Percentiles rank a stretch among this genome's conserved stretches.
Evolutionary conservation across 2,329 filamentous ascomycete genomes (phyloP).

Genomic region (Aspergillus novoparasiticus): DNA sequence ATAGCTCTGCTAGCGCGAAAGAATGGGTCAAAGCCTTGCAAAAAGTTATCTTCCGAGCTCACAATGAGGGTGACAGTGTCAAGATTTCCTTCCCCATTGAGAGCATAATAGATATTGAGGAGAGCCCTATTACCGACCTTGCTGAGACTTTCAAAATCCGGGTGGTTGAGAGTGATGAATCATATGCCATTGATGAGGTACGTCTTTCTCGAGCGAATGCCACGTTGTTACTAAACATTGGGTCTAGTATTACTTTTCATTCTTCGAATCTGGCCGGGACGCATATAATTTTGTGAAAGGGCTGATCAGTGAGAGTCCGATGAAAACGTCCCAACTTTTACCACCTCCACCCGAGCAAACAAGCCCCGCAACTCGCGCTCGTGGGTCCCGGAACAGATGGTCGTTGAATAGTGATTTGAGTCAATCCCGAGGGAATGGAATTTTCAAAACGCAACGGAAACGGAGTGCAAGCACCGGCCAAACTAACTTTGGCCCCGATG

Average conservation of each 20-base stretch:
- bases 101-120: slow-evolving; percentile 90
- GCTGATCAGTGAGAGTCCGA: slow-evolving; percentile 67
- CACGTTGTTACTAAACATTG: slow-evolving; percentile 18
- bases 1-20: slow-evolving; percentile 83
- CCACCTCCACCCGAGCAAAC: slow-evolving; percentile 20
- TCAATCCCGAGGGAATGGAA: slow-evolving; percentile 14
- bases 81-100: slow-evolving; percentile 90
- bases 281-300: slow-evolving; percentile 77
- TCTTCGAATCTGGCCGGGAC: slow-evolving; percentile 83
- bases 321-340: slow-evolving; percentile 41
- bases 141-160: slow-evolving; percentile 92
- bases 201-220: slow-evolving; percentile 10
- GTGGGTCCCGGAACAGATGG: slow-evolving; percentile 22
- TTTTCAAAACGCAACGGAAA: slow-evolving; percentile 30
- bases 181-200: slow-evolving; percentile 92
- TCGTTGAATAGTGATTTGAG: slow-evolving; percentile 23
- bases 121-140: slow-evolving; percentile 86
- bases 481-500: slow-evolving; percentile 54
- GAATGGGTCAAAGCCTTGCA: slow-evolving; percentile 96
- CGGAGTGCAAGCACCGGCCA: slow-evolving; percentile 67
- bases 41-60: slow-evolving; percentile 90
- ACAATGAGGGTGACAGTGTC: slow-evolving; percentile 95
- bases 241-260: slow-evolving; percentile 87
- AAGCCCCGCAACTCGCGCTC: slow-evolving; percentile 19
- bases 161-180: slow-evolving; percentile 91